Evolutionary conservation across 2,329 filamentous ascomycete species (phyloP).

Genomic region (Fusarium tuaranense): DNA sequence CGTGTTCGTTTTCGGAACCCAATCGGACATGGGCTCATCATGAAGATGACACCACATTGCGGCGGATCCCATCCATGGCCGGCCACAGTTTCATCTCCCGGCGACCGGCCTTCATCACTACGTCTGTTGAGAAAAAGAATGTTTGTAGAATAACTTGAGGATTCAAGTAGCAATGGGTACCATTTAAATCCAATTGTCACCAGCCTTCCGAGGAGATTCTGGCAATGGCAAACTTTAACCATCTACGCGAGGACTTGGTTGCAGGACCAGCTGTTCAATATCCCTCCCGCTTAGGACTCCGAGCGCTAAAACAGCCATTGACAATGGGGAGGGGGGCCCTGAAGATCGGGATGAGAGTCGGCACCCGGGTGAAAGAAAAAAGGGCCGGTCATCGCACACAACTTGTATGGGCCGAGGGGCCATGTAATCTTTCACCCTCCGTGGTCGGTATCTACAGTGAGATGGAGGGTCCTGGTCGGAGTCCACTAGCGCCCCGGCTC

Average conservation of each 20-base stretch:
- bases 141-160: not conserved
- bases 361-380: constrained; percentile 1
- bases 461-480: not conserved
- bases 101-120: not conserved
- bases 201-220: not conserved
- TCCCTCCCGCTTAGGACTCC: not conserved
- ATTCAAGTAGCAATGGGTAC: not conserved
- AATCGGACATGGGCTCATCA: constrained; percentile 23
- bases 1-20: constrained; percentile 45
- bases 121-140: not conserved
- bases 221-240: not conserved
- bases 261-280: not conserved
- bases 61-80: constrained; percentile 5
- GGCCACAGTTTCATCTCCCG: constrained; percentile 14
- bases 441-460: not conserved
- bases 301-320: constrained; percentile 1
- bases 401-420: not conserved
- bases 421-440: not conserved
- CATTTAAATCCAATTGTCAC: constrained; percentile 1
- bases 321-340: not conserved
- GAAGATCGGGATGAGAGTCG: constrained; percentile 11
- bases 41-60: constrained; percentile 24
- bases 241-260: not conserved
- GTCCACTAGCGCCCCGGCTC: not conserved
- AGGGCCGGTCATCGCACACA: not conserved